Percentiles rank a stretch among this genome's conserved stretches.
These are phyloP conservation scores for Coprinellus micaceus DNA, from an alignment of 768 basidiomycete species.

Conservation along the genomic window DNA sequence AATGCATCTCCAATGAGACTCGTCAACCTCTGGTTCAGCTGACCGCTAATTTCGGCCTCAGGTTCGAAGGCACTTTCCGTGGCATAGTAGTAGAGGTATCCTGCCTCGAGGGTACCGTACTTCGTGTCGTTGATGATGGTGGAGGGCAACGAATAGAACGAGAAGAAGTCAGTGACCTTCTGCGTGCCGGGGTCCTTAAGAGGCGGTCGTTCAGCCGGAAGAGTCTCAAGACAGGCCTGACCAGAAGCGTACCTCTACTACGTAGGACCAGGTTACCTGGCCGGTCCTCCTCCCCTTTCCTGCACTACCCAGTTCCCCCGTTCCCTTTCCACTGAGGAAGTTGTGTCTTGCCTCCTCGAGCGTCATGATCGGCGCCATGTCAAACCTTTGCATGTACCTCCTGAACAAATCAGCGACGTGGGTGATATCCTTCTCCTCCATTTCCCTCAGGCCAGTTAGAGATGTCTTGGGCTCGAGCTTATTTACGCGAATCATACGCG, in stretches of 20 bases:
- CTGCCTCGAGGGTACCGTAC: constrained; percentile 77
- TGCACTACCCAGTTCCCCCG: constrained; percentile 47
- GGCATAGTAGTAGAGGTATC: constrained; percentile 95
- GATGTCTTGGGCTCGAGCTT: constrained; percentile 54
- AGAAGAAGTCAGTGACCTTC: constrained; percentile 91
- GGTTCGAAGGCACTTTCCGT: constrained; percentile 67
- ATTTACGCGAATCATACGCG: constrained; percentile 80
- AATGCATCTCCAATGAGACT: constrained; percentile 77
- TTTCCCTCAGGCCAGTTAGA: constrained; percentile 76
- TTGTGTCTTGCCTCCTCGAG: constrained; percentile 83
- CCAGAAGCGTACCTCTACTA: constrained; percentile 70
- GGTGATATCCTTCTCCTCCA: constrained; percentile 75
- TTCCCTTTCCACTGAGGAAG: constrained; percentile 81
- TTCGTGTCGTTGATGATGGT: constrained; percentile 80
- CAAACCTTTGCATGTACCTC: constrained; percentile 82
- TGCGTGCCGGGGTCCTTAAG: constrained; percentile 74
- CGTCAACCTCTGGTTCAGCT: constrained; percentile 65
- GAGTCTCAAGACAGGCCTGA: background rate
- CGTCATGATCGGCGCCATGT: constrained; percentile 71
- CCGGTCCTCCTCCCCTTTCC: constrained; percentile 53
- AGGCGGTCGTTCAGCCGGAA: background rate
- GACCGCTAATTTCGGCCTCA: constrained; percentile 56
- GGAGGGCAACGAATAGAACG: constrained; percentile 95
- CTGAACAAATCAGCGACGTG: constrained; percentile 67
- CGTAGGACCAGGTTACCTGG: constrained; percentile 95